phyloP scores from a whole-genome alignment of 1,139 yeast species.

The Candida tropicalis region DNA sequence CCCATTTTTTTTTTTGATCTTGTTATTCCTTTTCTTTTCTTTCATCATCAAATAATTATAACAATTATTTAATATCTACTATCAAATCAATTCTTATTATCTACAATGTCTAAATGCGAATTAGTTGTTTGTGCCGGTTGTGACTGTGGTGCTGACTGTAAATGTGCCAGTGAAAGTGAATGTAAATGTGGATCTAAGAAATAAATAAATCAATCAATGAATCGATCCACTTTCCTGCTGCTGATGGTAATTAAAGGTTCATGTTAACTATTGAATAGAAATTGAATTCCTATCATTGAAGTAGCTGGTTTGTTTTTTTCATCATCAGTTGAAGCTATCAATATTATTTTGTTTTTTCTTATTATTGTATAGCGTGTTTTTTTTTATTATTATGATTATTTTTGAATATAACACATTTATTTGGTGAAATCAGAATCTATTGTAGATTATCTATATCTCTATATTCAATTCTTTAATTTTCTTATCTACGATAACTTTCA shows the following conservation, averaged over 20 bases:
- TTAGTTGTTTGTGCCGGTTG: slow-evolving; percentile 24
- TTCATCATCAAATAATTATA: slow-evolving; percentile 1
- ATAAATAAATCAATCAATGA: too few relatives aligned
- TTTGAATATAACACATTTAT: too few relatives aligned
- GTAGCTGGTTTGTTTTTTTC: not conserved
- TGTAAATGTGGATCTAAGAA: slow-evolving; percentile 29
- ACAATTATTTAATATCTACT: not conserved
- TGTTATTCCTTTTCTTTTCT: not conserved
- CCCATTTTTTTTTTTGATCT: not conserved
- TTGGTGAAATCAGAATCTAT: too few relatives aligned
- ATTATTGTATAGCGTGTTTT: too few relatives aligned
- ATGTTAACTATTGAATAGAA: too few relatives aligned
- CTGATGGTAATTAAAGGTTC: not conserved
- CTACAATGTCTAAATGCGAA: slow-evolving; percentile 9
- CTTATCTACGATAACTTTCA: slow-evolving; percentile 20
- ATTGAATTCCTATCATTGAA: too few relatives aligned
- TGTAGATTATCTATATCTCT: slow-evolving; percentile 7
- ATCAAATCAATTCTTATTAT: not conserved
- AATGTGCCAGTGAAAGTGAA: slow-evolving; percentile 25
- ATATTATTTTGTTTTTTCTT: too few relatives aligned
- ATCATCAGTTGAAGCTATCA: too few relatives aligned
- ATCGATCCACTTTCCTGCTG: not conserved
- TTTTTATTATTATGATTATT: too few relatives aligned
- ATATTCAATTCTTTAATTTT: slow-evolving; percentile 24
- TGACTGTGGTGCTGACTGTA: slow-evolving; percentile 25